Conservation (phyloP, 139 green algal genomes). For the Raphidocelis subcapitata region DNA sequence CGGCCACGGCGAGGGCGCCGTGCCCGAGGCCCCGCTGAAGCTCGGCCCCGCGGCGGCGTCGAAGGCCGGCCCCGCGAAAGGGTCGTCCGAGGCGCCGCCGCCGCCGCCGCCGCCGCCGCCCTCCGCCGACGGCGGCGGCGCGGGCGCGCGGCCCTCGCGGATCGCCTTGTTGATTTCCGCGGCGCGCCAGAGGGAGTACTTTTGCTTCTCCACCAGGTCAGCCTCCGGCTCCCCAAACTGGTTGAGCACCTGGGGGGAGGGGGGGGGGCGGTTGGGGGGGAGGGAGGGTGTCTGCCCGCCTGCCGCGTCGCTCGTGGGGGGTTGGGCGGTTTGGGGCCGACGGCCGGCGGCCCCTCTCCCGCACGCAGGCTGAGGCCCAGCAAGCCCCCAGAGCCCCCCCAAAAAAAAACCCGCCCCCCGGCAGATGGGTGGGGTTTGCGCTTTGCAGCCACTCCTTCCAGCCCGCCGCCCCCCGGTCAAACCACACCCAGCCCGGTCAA, state of each 20-base stretch:
- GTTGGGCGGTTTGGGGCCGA: neutral
- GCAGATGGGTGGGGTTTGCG: too few relatives aligned
- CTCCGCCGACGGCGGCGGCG: slow-evolving; percentile 32
- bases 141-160: slow-evolving; percentile 68
- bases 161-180: slow-evolving; percentile 86
- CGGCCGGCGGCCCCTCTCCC: too few relatives aligned
- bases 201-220: slow-evolving; percentile 77
- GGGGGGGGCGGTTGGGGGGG: slow-evolving; percentile 35
- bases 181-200: slow-evolving; percentile 84
- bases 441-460: too few relatives aligned
- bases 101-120: neutral
- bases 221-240: slow-evolving; percentile 69
- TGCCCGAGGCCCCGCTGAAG: too few relatives aligned
- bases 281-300: neutral
- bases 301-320: neutral
- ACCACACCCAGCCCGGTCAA: too few relatives aligned
- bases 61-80: slow-evolving; percentile 10
- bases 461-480: too few relatives aligned
- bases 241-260: slow-evolving; percentile 27
- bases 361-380: too few relatives aligned
- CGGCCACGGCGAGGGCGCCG: too few relatives aligned
- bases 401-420: too few relatives aligned
- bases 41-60: neutral
- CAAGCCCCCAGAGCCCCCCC: too few relatives aligned
- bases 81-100: slow-evolving; percentile 3